phyloP scores from a whole-genome alignment of 768 basidiomycete genomes.

The Megacollybia marginata region DNA sequence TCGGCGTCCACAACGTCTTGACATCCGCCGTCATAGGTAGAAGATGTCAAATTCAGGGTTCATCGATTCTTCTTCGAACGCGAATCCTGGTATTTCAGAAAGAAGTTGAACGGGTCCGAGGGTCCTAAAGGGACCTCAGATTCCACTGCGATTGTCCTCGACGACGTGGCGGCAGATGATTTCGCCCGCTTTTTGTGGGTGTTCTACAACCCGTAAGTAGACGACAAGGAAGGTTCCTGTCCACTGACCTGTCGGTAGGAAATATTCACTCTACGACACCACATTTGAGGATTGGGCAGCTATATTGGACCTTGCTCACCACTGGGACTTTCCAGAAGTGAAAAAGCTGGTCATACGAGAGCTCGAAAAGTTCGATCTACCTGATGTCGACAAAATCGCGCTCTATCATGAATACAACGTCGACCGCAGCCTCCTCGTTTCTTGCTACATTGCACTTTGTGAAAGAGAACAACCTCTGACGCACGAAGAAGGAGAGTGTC shows the following conservation, averaged over 20 bases:
- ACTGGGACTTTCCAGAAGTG: slow-evolving; percentile 51
- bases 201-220: slow-evolving; percentile 43
- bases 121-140: slow-evolving; percentile 30
- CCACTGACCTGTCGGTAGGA: slow-evolving; percentile 21
- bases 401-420: slow-evolving; percentile 49
- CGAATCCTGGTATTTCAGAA: slow-evolving; percentile 40
- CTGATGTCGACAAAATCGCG: slow-evolving; percentile 43
- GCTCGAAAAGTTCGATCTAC: slow-evolving; percentile 33
- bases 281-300: slow-evolving; percentile 45
- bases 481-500: slow-evolving; percentile 42
- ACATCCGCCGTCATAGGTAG: slow-evolving; percentile 12
- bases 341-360: slow-evolving; percentile 53
- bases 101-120: slow-evolving; percentile 25
- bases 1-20: slow-evolving; percentile 16
- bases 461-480: slow-evolving; percentile 42
- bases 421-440: slow-evolving; percentile 39
- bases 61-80: slow-evolving; percentile 48
- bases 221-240: too few species aligned
- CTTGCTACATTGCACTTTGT: slow-evolving; percentile 49
- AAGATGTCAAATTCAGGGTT: slow-evolving; percentile 32
- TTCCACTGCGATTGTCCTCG: slow-evolving; percentile 33
- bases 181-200: slow-evolving; percentile 48
- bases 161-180: slow-evolving; percentile 29
- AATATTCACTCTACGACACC: slow-evolving; percentile 49
- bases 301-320: slow-evolving; percentile 49